Conservation (phyloP, 768 basidiomycete species). For the Boletus barrowsii region DNA sequence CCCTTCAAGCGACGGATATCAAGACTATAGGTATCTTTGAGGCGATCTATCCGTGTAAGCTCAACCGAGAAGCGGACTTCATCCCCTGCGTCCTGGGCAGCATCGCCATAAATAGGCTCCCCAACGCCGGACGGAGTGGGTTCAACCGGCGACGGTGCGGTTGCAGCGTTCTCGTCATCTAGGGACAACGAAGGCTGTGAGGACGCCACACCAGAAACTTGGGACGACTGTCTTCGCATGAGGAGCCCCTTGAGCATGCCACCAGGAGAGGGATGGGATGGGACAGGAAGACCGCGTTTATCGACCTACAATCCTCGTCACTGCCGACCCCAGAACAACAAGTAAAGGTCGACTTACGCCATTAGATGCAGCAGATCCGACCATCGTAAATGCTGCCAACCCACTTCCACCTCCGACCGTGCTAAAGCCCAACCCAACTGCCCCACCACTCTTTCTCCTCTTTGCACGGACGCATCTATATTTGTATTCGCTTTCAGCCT, state of each 20-base stretch:
- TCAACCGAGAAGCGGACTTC: constrained; percentile 97
- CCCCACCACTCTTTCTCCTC: constrained; percentile 53
- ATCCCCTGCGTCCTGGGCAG: constrained; percentile 80
- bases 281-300: constrained; percentile 82
- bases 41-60: constrained; percentile 82
- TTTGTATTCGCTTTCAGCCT: constrained; percentile 88
- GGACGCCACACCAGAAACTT: constrained; percentile 46
- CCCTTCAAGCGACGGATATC: constrained; percentile 93
- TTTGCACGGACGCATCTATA: constrained; percentile 81
- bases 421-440: constrained; percentile 44
- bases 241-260: constrained; percentile 86
- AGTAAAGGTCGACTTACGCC: constrained; percentile 55
- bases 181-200: constrained; percentile 48
- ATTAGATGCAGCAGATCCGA: constrained; percentile 80
- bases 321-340: constrained; percentile 7
- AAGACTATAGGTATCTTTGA: constrained; percentile 88
- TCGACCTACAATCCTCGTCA: constrained; percentile 57
- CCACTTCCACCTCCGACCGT: constrained; percentile 39
- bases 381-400: constrained; percentile 73
- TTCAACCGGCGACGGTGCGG: constrained; percentile 34
- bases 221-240: constrained; percentile 88
- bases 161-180: constrained; percentile 37
- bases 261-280: constrained; percentile 67
- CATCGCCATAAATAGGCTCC: constrained; percentile 77
- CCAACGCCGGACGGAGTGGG: constrained; percentile 30